Evolutionary conservation across 306 rosid genomes (phyloP).

Genomic region (Medicago lupulina): DNA sequence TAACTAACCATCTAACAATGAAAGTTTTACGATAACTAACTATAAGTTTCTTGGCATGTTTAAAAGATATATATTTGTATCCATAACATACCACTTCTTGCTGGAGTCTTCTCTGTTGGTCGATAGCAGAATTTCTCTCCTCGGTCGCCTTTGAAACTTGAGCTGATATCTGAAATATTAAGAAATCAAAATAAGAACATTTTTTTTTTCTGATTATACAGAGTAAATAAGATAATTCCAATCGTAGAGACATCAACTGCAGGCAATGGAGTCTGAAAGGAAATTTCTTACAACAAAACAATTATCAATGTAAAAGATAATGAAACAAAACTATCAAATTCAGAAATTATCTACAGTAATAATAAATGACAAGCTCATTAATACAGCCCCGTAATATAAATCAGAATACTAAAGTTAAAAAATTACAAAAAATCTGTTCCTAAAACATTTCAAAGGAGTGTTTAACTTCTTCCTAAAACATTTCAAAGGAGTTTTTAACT

Average conservation of each 20-base stretch:
- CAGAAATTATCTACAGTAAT: not conserved
- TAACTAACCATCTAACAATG: not conserved
- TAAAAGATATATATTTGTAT: not conserved
- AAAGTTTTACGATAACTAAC: not conserved
- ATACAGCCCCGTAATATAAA: not conserved
- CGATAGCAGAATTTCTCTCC: conserved; percentile 14
- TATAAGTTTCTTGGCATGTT: not conserved
- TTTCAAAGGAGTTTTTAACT: not conserved
- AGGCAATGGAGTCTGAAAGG: not conserved
- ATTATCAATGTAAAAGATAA: not conserved
- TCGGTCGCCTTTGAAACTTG: conserved; percentile 1
- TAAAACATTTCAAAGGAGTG: not conserved
- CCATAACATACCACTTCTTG: conserved; percentile 12
- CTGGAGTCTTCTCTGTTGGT: conserved; percentile 11
- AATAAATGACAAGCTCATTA: not conserved
- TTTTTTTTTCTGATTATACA: not conserved
- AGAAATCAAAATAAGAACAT: not conserved
- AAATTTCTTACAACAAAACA: not conserved
- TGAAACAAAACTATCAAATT: not conserved
- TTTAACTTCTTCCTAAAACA: not conserved
- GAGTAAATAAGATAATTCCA: not conserved
- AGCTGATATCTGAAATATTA: not conserved
- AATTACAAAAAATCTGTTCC: not conserved
- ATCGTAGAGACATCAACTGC: not conserved
- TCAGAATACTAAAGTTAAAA: not conserved